Evolutionary conservation across 495 filamentous ascomycete genomes (phyloP).

Genomic region (Podospora conica): DNA sequence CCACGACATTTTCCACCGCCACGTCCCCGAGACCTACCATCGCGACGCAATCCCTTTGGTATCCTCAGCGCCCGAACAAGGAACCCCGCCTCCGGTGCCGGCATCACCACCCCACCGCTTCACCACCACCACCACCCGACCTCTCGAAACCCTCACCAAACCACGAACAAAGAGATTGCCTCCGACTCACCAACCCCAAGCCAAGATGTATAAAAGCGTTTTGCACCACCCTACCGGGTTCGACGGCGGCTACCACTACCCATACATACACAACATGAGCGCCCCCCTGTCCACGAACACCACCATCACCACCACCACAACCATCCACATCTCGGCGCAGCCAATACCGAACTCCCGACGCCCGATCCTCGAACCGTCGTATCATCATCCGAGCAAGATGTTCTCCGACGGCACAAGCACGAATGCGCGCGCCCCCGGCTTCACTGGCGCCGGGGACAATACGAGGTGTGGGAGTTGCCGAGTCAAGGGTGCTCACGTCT

Average conservation of each 20-base stretch:
- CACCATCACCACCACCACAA: neutral
- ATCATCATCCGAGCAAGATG: neutral
- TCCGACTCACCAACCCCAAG: neutral
- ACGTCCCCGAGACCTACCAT: neutral
- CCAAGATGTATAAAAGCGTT: neutral
- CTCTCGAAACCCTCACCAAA: too few relatives aligned
- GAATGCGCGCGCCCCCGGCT: neutral
- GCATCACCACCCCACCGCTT: neutral
- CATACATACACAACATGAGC: neutral
- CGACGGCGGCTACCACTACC: neutral
- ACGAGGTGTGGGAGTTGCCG: too few relatives aligned
- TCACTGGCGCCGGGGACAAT: neutral
- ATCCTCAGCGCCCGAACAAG: neutral
- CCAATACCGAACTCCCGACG: neutral
- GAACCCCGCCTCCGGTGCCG: neutral
- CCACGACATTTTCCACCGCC: neutral
- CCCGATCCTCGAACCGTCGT: neutral
- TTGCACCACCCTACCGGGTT: neutral
- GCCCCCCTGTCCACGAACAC: neutral
- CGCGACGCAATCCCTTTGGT: neutral
- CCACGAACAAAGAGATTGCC: neutral
- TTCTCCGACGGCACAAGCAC: neutral
- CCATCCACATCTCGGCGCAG: neutral
- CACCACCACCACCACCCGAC: neutral
- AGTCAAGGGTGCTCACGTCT: too few relatives aligned